Conservation (phyloP, 257 asterid genomes). For the Coffea canephora region DNA sequence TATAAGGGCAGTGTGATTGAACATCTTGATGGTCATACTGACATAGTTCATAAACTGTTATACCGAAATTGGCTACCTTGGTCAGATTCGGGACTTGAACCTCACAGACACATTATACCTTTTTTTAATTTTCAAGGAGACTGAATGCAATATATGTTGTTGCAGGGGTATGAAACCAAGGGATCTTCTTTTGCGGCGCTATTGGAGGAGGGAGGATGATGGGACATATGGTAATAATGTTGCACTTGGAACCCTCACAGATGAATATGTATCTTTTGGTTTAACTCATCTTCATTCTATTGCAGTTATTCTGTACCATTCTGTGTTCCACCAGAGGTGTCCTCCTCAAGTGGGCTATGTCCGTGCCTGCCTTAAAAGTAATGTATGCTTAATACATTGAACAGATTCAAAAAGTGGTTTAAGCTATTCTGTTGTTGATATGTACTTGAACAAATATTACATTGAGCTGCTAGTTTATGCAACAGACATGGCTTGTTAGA, state of each 20-base stretch:
- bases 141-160: conserved; percentile 22
- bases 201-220: conserved; percentile 99
- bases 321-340: conserved; percentile 86
- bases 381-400: conserved; percentile 60
- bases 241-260: conserved; percentile 13
- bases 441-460: neutral
- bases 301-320: conserved; percentile 90
- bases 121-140: neutral
- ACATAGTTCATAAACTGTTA: conserved; percentile 84
- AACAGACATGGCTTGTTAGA: neutral
- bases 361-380: conserved; percentile 99
- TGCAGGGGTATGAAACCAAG: conserved; percentile 91
- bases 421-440: conserved; percentile 2
- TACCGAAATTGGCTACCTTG: conserved; percentile 89
- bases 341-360: conserved; percentile 71
- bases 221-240: conserved; percentile 78
- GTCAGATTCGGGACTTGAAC: conserved; percentile 44
- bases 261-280: neutral
- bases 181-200: conserved; percentile 85
- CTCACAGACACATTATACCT: conserved; percentile 1
- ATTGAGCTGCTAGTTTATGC: neutral
- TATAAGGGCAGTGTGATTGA: conserved; percentile 84
- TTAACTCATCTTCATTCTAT: conserved; percentile 16
- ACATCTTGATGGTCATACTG: conserved; percentile 96
- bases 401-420: conserved; percentile 13